Conservation (phyloP, 768 basidiomycete genomes). For the Amanita inopinata region DNA sequence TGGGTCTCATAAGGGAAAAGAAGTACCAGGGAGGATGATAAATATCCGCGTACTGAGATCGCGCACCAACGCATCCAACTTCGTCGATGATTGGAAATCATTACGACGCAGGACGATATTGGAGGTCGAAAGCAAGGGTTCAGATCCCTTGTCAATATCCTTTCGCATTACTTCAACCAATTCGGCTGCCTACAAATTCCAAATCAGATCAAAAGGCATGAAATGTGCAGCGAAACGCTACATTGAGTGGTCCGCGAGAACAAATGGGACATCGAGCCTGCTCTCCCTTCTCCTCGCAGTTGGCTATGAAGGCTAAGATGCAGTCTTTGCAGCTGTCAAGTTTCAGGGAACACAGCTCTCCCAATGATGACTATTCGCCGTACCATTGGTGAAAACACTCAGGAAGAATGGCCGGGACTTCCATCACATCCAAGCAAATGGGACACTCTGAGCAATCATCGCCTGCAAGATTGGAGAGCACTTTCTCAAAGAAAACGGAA, state of each 20-base stretch:
- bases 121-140: constrained; percentile 28
- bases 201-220: neutral
- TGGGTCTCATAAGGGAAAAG: neutral
- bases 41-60: constrained; percentile 47
- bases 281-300: constrained; percentile 60
- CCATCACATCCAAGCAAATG: constrained; percentile 74
- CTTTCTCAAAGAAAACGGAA: constrained; percentile 49
- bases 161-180: constrained; percentile 52
- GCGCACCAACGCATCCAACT: constrained; percentile 73
- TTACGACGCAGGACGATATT: constrained; percentile 60
- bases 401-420: constrained; percentile 60
- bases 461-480: constrained; percentile 55
- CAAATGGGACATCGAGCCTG: constrained; percentile 77
- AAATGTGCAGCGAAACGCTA: constrained; percentile 13
- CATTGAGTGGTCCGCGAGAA: constrained; percentile 55
- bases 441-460: constrained; percentile 56
- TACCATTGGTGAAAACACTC: constrained; percentile 73
- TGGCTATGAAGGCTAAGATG: constrained; percentile 62
- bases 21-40: neutral
- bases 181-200: constrained; percentile 36
- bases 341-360: neutral
- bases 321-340: constrained; percentile 78
- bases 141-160: constrained; percentile 15
- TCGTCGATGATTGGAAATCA: constrained; percentile 85
- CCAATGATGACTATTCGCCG: constrained; percentile 12